Evolutionary conservation across 176 grass and related monocot genomes (phyloP).

Genomic region (Eremochloa ophiuroides): DNA sequence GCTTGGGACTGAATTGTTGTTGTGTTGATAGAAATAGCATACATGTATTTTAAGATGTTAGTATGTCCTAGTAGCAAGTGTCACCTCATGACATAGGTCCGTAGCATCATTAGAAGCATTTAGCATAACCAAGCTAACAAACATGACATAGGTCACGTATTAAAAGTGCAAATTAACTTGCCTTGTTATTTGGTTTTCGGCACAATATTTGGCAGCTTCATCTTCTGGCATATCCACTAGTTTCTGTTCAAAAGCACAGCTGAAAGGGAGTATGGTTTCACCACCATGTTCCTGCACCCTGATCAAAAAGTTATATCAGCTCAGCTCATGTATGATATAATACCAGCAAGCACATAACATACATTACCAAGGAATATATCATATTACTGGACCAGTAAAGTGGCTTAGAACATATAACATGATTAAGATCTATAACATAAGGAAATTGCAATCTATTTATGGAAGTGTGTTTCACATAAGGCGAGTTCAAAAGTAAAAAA

Average conservation of each 20-base stretch:
- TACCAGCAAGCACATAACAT: neutral
- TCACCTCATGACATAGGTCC: neutral
- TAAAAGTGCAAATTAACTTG: constrained; percentile 6
- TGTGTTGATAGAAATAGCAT: neutral
- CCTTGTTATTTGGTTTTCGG: constrained; percentile 78
- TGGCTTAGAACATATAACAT: neutral
- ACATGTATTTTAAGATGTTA: neutral
- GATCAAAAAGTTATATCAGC: neutral
- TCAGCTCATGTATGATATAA: neutral
- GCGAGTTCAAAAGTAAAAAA: neutral
- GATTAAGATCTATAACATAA: neutral
- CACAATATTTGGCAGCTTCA: constrained; percentile 98
- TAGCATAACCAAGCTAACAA: neutral
- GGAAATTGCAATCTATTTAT: neutral
- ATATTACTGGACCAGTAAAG: neutral
- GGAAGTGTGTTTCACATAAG: neutral
- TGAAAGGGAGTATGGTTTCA: constrained; percentile 89
- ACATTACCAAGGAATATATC: neutral
- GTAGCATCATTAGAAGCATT: neutral
- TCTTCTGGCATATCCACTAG: constrained; percentile 92
- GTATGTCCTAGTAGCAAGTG: neutral
- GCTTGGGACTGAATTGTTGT: too few relatives aligned
- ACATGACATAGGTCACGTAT: neutral
- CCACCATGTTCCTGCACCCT: constrained; percentile 98
- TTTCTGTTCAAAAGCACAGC: constrained; percentile 82